Evolutionary conservation across 768 basidiomycete genomes (phyloP).

Genomic region (Calocera cornea): DNA sequence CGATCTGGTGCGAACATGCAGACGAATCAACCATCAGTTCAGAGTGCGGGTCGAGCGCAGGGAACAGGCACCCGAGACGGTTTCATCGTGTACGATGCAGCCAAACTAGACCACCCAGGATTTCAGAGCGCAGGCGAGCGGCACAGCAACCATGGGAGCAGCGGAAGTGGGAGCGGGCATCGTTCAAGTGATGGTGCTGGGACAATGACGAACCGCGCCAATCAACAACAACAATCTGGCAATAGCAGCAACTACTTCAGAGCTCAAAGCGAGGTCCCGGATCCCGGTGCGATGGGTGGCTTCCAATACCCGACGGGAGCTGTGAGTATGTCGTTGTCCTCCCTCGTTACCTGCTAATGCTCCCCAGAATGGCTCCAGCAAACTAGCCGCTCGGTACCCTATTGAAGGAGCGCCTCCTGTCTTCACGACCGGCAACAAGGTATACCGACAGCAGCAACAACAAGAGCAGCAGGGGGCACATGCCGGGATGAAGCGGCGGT

Average conservation of each 20-base stretch:
- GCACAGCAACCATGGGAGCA: background rate
- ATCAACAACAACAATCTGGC: background rate
- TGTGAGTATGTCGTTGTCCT: background rate
- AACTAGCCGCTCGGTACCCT: background rate
- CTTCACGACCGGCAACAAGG: background rate
- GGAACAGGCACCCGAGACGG: background rate
- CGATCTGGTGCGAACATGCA: no score
- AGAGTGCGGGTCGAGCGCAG: background rate
- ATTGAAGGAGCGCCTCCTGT: background rate
- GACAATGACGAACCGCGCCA: background rate
- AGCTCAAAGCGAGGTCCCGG: background rate
- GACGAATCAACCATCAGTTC: background rate
- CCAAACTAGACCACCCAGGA: background rate
- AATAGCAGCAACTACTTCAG: background rate
- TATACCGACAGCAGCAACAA: background rate
- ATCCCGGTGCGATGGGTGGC: background rate
- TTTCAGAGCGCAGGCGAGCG: background rate
- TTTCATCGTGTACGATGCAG: background rate
- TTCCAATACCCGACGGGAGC: background rate
- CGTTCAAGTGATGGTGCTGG: background rate
- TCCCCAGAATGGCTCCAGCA: background rate
- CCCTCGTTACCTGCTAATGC: background rate
- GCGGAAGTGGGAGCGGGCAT: background rate
- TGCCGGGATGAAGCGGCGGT: background rate
- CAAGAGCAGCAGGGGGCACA: background rate